phyloP scores from a whole-genome alignment of 805 yeast species.

The Pichia rugopelliculosa region DNA sequence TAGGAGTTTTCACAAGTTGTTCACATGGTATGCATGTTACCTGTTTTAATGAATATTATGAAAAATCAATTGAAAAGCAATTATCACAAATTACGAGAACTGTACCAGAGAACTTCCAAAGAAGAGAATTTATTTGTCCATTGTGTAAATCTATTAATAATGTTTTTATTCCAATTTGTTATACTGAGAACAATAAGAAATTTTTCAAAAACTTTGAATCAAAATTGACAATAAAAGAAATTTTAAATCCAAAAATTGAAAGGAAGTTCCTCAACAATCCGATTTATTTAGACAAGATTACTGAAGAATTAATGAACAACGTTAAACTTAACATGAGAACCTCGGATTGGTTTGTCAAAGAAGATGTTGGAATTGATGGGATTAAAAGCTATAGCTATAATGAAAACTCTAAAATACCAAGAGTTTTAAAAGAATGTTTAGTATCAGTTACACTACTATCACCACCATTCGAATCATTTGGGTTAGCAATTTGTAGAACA shows the following conservation, averaged over 20 bases:
- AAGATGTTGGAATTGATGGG: conserved; percentile 12
- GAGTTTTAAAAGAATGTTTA: conserved; percentile 21
- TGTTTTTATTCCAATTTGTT: conserved; percentile 69
- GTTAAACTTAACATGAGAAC: conserved; percentile 20
- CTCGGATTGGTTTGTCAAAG: conserved; percentile 24
- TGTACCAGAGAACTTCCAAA: conserved; percentile 63
- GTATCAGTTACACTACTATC: conserved; percentile 19
- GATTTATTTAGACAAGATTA: conserved; percentile 13
- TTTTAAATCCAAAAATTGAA: conserved; percentile 8
- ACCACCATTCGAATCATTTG: conserved; percentile 27
- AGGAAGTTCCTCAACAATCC: conserved; percentile 7
- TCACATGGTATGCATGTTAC: conserved; percentile 90
- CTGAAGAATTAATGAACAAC: conserved; percentile 16
- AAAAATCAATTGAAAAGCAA: conserved; percentile 42
- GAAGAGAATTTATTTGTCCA: conserved; percentile 79
- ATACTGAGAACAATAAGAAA: conserved; percentile 37
- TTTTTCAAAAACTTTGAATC: conserved; percentile 15
- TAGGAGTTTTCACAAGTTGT: conserved; percentile 62
- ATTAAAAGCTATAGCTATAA: conserved; percentile 8
- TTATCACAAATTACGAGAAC: conserved; percentile 75
- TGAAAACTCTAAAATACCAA: conserved; percentile 17
- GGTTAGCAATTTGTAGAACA: conserved; percentile 39
- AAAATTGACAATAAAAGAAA: conserved; percentile 1
- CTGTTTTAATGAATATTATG: conserved; percentile 62
- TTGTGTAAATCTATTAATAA: conserved; percentile 84